Base-by-base conservation (phyloP, 495 filamentous ascomycete genomes). In the Penicillium verhagenii region DNA sequence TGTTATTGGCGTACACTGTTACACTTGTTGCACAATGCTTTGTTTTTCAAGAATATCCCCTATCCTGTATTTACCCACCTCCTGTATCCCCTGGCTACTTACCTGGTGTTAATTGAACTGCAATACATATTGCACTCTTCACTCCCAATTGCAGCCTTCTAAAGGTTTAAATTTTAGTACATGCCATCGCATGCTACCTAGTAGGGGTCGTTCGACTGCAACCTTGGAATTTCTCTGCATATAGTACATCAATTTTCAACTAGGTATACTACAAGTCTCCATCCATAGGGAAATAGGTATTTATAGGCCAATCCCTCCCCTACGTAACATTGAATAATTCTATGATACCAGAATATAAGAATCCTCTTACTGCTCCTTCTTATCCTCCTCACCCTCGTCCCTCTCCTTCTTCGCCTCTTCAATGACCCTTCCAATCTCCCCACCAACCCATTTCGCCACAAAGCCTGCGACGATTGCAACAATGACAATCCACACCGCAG, bases 401-500 rank as follows among this genome's bases (percentile, higher is more conserved):
- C 45, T 50, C 20, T 56, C 51, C 19, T 29, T 13, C 25, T 52
- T 59, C 43, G 59, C 58, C 55, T 63, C 67, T 38, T 55, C 46
- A 44, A 73, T 54, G 5, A 64, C 59, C 33, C 61, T 63, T 13
- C 62, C 65, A 53, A 76, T 42, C 58, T 74, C 65, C 9, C 33
- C 44, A 10, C 50, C 45, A 20, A 73, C 46, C 67, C 66, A 72
- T 16, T 59, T 56, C 1, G 70, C 73, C 33, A 80, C 55, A 54
- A 81, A 72, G 59, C 75, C 79, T 18, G 82, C 79, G 20, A 76
- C 48, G 39, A 78, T 58, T 9, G 80, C 79, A 53, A 92, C 79
- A 19, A 79, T 57, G 6, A 76, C 54, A 46, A 89, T 74, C 68
- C 85, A 90, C 21, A 61, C 67, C 25, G 79, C 81, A 11, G 87